Conservation (phyloP, 1,284 basidiomycete genomes). For the Trametes polyzona region DNA sequence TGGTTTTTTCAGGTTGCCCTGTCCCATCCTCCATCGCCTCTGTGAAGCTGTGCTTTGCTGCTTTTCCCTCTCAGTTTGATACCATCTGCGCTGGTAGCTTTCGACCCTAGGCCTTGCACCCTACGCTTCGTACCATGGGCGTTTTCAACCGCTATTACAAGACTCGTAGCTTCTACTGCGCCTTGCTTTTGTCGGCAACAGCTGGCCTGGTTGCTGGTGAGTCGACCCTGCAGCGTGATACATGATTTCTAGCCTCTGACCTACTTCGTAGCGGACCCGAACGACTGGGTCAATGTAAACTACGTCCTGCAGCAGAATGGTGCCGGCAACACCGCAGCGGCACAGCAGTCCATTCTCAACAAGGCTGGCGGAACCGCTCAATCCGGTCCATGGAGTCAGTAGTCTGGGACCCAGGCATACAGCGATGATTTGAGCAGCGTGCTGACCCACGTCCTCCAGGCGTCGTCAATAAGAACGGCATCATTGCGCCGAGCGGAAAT, state of each 20-base stretch:
- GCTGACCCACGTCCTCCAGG: too few relatives aligned
- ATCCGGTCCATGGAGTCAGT: conserved; percentile 57
- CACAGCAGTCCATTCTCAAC: conserved; percentile 45
- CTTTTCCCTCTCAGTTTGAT: neutral
- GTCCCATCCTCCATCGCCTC: neutral
- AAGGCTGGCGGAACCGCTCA: conserved; percentile 49
- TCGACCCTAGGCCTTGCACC: neutral
- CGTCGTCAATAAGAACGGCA: conserved; percentile 26
- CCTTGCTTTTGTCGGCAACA: conserved; percentile 16
- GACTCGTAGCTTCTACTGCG: neutral
- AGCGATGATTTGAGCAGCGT: too few relatives aligned
- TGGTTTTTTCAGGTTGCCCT: too few relatives aligned
- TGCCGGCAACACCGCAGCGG: conserved; percentile 40
- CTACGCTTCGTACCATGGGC: neutral
- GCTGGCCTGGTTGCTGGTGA: conserved; percentile 21
- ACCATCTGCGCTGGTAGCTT: neutral
- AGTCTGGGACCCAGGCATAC: too few relatives aligned
- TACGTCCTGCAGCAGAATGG: conserved; percentile 35
- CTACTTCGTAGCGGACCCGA: conserved; percentile 33
- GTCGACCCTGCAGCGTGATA: neutral
- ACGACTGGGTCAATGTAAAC: conserved; percentile 41
- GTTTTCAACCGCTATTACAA: neutral
- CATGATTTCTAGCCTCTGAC: too few relatives aligned
- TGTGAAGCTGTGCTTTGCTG: conserved; percentile 19
- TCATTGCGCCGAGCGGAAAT: conserved; percentile 43